Base-by-base conservation (phyloP, 1,284 basidiomycete species). In the Pyrrhoderma noxium region DNA sequence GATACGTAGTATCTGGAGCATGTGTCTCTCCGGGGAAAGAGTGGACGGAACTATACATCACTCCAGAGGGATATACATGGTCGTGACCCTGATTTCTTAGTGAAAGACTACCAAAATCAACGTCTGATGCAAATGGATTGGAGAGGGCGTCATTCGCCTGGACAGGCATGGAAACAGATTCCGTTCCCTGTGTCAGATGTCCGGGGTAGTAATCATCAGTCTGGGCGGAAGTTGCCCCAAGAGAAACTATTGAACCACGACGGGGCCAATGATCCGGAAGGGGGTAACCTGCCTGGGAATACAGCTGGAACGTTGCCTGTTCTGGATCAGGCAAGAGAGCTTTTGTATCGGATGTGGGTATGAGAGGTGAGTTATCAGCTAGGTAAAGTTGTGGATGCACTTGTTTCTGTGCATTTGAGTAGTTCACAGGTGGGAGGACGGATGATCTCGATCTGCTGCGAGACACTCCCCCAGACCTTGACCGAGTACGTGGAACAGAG, bases 141-240 rank as follows among this genome's bases (percentile, higher is more conserved):
- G 52, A 54, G 44, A 54, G 49, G n/a, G 51, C 51, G 11, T 31
- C 27, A 18, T 46, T n/a, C 11, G 36, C n/a, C 3, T 51, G 36
- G 8, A 51, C 19, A 9, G 34, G 31, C 11, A 5, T 31, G 11
- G 27, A 5, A 5, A 31, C 27, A 11, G 5, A 5, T 31, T 31
- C 27, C 27, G 5, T 31, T 8, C 16, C 42, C 11, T 37, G 49
- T 27, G 49, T 40, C 8, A 22, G 3, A 11, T 49, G n/a, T 8
- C 31, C 43, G 3, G 18, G 16, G 16, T 45, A 51, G 16, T 31
- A 45, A 2, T 46, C 43, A 14, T 53, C 39, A 13, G 46, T 44
- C 2, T 19, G 25, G 31, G 42, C 13, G 21, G 45, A 42, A 9
- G 36, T 35, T 22, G 51, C 35, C 5, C n/a, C 49, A 25, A 51